phyloP scores from a whole-genome alignment of 1,284 basidiomycete species.

The Papiliotrema flavescens region DNA sequence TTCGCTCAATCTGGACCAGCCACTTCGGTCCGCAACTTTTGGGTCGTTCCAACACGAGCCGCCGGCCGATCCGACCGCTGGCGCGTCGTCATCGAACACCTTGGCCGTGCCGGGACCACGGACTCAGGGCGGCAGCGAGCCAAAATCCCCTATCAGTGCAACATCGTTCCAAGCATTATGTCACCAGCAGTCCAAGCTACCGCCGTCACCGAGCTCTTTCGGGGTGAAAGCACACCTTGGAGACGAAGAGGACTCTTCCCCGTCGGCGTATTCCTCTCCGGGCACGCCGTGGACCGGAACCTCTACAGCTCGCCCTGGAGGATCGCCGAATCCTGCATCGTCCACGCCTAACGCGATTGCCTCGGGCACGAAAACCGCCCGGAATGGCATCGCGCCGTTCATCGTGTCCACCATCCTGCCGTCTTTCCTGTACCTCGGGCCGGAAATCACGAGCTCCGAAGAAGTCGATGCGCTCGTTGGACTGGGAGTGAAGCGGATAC shows the following conservation, averaged over 20 bases:
- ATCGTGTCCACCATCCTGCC: slow-evolving; percentile 83
- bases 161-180: slow-evolving; percentile 27
- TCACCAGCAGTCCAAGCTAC: slow-evolving; percentile 24
- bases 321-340: background rate
- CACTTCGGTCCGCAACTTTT: slow-evolving; percentile 21
- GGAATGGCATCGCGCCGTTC: slow-evolving; percentile 58
- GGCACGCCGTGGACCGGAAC: slow-evolving; percentile 1
- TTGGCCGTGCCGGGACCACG: background rate
- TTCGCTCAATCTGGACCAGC: slow-evolving; percentile 33
- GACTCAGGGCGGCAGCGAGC: background rate
- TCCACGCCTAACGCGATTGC: background rate
- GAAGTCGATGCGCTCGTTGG: slow-evolving; percentile 69
- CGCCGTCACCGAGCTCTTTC: slow-evolving; percentile 33
- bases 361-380: slow-evolving; percentile 47
- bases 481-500: slow-evolving; percentile 78
- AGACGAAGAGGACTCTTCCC: slow-evolving; percentile 7
- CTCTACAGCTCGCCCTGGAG: background rate
- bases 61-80: background rate
- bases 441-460: slow-evolving; percentile 69
- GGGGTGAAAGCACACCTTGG: slow-evolving; percentile 13
- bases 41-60: slow-evolving; percentile 12
- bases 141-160: slow-evolving; percentile 1
- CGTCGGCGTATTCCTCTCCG: background rate
- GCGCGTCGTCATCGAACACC: background rate
- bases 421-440: slow-evolving; percentile 83